Percentiles rank a stretch among this genome's conserved stretches.
Evolutionary conservation across 306 rosid species (phyloP).

Genomic region (Arachis stenosperma): DNA sequence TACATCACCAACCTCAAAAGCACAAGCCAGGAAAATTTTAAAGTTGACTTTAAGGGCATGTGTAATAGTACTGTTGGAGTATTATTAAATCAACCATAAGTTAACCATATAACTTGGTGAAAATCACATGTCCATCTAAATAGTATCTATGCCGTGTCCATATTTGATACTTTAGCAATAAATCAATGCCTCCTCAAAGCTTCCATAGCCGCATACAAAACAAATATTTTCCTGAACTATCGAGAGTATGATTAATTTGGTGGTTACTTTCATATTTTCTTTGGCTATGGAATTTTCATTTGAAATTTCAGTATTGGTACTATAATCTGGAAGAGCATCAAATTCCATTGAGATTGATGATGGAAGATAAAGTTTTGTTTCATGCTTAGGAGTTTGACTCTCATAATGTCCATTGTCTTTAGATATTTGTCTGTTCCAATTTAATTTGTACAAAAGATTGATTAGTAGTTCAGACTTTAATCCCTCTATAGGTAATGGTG

Average conservation of each 20-base stretch:
- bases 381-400: not conserved
- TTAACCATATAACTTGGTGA: no score
- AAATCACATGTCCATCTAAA: no score
- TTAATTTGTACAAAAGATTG: constrained; percentile 3
- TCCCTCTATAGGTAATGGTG: not conserved
- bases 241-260: constrained; percentile 5
- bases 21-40: no score
- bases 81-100: no score
- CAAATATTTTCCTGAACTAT: constrained; percentile 42
- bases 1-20: no score
- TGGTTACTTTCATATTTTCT: not conserved
- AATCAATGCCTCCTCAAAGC: constrained; percentile 38
- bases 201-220: constrained; percentile 41
- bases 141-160: constrained; percentile 32
- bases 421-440: constrained; percentile 1
- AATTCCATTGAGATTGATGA: constrained; percentile 25
- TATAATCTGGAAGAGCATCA: constrained; percentile 5
- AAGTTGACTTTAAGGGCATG: no score
- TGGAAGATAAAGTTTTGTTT: constrained; percentile 13
- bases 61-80: no score
- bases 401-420: constrained; percentile 6
- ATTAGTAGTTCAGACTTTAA: constrained; percentile 18
- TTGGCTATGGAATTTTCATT: constrained; percentile 15
- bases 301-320: not conserved
- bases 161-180: constrained; percentile 41